Conservation (phyloP, 2,329 filamentous ascomycete genomes). For the Epichloe brachyelytri region DNA sequence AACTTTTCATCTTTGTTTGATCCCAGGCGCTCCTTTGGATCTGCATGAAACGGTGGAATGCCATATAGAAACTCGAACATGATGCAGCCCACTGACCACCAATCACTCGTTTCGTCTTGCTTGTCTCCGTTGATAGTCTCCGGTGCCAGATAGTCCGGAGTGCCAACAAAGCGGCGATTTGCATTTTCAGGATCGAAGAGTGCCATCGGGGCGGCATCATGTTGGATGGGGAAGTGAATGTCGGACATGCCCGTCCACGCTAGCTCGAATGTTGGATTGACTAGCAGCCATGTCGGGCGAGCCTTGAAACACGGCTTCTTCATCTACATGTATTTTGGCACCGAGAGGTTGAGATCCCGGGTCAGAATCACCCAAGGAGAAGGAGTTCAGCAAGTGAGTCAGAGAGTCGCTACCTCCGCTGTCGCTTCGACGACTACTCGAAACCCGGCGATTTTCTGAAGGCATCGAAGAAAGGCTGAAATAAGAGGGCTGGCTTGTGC, state of each 20-base stretch:
- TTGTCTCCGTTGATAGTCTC: constrained; percentile 93
- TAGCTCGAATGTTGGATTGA: constrained; percentile 15
- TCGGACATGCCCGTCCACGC: constrained; percentile 21
- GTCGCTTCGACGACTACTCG: constrained; percentile 70
- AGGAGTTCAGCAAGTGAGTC: constrained; percentile 66
- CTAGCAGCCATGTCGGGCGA: constrained; percentile 62
- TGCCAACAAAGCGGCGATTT: constrained; percentile 86
- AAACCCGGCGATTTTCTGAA: constrained; percentile 54
- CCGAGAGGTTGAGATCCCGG: constrained; percentile 29
- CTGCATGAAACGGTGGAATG: constrained; percentile 83
- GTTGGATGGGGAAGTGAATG: constrained; percentile 34
- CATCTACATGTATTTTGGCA: constrained; percentile 51
- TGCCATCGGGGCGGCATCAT: constrained; percentile 90
- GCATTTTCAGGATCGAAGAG: constrained; percentile 92
- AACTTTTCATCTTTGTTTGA: constrained; percentile 77
- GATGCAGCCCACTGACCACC: constrained; percentile 99
- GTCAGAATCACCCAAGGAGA: constrained; percentile 56
- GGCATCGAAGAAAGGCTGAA: constrained; percentile 54
- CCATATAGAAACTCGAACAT: constrained; percentile 94
- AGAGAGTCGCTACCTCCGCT: constrained; percentile 83
- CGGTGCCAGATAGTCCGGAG: constrained; percentile 90
- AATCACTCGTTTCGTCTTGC: constrained; percentile 97
- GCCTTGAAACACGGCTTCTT: constrained; percentile 58
- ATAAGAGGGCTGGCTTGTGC: constrained; percentile 77
- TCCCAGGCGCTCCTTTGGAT: constrained; percentile 71